These are phyloP conservation scores for Tricholoma sp. DNA, from an alignment of 768 basidiomycete species.

Conservation along the genomic window DNA sequence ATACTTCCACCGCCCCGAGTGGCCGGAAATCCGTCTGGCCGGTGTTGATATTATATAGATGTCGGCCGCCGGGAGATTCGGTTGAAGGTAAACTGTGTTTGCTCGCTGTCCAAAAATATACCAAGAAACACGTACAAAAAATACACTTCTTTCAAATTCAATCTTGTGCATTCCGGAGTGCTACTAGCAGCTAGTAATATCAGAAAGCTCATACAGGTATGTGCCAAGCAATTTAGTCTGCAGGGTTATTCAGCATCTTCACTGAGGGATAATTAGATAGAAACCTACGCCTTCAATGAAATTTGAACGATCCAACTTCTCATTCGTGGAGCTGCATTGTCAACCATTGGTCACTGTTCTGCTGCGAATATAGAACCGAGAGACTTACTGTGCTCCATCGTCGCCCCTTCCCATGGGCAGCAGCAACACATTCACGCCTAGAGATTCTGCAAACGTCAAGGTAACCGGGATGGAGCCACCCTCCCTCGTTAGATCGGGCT, in stretches of 20 bases:
- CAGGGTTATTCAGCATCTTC: background rate
- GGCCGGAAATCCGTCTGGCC: too few relatives aligned
- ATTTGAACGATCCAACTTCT: conserved; percentile 89
- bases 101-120: background rate
- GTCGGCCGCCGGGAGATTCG: background rate
- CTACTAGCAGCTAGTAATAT: conserved; percentile 5
- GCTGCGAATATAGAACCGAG: background rate
- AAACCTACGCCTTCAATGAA: conserved; percentile 74
- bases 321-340: conserved; percentile 73
- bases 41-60: background rate
- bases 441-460: conserved; percentile 84
- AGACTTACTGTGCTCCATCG: conserved; percentile 85
- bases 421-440: conserved; percentile 82
- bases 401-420: conserved; percentile 93
- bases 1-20: too few relatives aligned
- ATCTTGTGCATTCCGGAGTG: background rate
- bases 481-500: conserved; percentile 82
- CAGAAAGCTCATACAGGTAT: conserved; percentile 73
- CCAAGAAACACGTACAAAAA: background rate
- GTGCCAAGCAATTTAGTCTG: conserved; percentile 74
- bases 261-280: background rate
- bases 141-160: background rate
- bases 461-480: conserved; percentile 96
- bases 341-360: background rate
- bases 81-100: background rate